phyloP scores from a whole-genome alignment of 768 basidiomycete genomes.

The Stropharia rugosoannulata region DNA sequence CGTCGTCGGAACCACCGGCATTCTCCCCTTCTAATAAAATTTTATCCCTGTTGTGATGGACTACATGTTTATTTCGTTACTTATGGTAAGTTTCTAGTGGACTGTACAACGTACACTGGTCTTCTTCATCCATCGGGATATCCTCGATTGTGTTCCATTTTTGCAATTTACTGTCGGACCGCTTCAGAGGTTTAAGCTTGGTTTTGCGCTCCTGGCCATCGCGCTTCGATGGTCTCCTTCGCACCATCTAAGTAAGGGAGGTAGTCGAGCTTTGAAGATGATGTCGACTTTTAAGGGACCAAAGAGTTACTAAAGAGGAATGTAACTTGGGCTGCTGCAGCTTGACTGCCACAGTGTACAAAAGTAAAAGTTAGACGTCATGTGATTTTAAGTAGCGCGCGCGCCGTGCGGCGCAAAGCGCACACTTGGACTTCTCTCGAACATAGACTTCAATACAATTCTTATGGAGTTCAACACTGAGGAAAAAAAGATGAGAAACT shows the following conservation, averaged over 20 bases:
- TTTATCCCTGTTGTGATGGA: constrained; percentile 72
- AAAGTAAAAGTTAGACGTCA: too few species aligned
- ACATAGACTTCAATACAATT: too few species aligned
- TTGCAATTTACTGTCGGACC: constrained; percentile 50
- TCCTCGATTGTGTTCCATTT: constrained; percentile 70
- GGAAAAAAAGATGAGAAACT: too few species aligned
- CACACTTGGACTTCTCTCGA: too few species aligned
- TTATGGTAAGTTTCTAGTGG: not conserved
- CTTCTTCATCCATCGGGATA: constrained; percentile 76
- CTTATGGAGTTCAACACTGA: too few species aligned
- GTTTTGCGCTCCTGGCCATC: constrained; percentile 19
- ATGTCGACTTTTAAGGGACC: too few species aligned
- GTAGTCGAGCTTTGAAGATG: not conserved
- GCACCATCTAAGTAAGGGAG: constrained; percentile 37
- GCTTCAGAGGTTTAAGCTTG: constrained; percentile 49
- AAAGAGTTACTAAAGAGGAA: too few species aligned
- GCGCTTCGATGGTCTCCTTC: constrained; percentile 41
- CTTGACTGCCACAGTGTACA: too few species aligned
- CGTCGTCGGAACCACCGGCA: constrained; percentile 42
- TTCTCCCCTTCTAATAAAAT: constrained; percentile 72
- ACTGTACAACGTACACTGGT: constrained; percentile 57
- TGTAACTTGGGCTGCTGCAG: too few species aligned
- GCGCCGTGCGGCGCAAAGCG: too few species aligned
- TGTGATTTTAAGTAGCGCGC: too few species aligned
- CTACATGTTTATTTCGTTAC: constrained; percentile 33